Base-by-base conservation (phyloP, 2,329 filamentous ascomycete species). In the Stagonosporopsis tanaceti region DNA sequence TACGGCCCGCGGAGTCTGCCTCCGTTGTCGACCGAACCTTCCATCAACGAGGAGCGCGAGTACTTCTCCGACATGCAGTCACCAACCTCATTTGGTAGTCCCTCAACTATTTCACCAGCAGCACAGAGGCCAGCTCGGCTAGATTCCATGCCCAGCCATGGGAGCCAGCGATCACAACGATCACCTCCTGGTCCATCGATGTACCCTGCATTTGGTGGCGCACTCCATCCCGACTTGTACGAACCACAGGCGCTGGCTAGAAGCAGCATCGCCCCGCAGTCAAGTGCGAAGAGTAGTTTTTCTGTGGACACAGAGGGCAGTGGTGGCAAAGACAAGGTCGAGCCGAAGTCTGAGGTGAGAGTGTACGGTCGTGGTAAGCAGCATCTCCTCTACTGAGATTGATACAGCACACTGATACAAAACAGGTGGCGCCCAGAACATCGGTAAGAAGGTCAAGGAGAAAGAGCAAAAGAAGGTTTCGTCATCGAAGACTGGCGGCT, bases 291-390 rank as follows among this genome's bases (percentile, higher is more conserved):
- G 62, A 81, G 79, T 46, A 74, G 72, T 37, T 77, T 71, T 53
- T 80, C 78, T 14, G 69, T 73, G 9, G 75, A 74, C 14, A 74
- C 74, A 1, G 71, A 67, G 39, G 66, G 72, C 47, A 72, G 77
- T 68, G 66, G 72, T 45, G 61, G 72, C 50, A 67, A 78, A 64
- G 74, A 77, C 11, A 84, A 80, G 64, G 79, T 81, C 2, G 78
- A 77, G 40, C 70, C 79, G 11, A 79, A 80, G 51, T 80, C 79
- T 52, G 81, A 85, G 62, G 74, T 82, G 17, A 75, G 84, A 52
- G 76, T 84, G 22, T 84, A 82, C 66, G 84, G 84, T 46, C 76
- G 84, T 78, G 84, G 84, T 85, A 65, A 76, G 81, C 77, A 34
- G 22, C 30, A 25, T 39, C 24, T 44, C 20, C 20, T 34, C 24